Percentiles rank a stretch among this genome's conserved stretches.
Evolutionary conservation across 129 eudicot genomes (phyloP).

Genomic region (Flaveria trinervia): DNA sequence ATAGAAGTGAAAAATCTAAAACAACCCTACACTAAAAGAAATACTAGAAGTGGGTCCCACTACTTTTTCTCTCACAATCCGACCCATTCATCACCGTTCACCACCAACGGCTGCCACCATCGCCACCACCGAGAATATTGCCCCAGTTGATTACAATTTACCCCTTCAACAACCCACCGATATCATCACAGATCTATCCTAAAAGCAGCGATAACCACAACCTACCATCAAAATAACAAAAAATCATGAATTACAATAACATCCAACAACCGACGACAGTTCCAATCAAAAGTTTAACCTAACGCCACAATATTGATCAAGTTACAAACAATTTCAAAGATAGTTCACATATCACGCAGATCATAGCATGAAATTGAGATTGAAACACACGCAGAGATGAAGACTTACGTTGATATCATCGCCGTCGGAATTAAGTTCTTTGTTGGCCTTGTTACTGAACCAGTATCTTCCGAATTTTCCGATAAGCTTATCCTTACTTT

Average conservation of each 20-base stretch:
- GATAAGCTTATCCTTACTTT: slow-evolving; percentile 66
- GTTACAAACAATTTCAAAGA: neutral
- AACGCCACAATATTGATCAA: neutral
- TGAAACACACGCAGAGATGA: neutral
- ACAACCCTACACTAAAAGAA: too few relatives aligned
- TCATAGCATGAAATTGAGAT: slow-evolving; percentile 14
- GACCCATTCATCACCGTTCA: too few relatives aligned
- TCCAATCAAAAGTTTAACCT: slow-evolving; percentile 12
- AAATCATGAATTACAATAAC: slow-evolving; percentile 8
- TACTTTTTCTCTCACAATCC: too few relatives aligned
- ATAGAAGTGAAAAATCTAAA: too few relatives aligned
- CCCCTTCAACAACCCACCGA: neutral
- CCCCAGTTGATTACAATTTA: neutral
- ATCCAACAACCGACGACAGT: neutral
- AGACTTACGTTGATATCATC: slow-evolving; percentile 72
- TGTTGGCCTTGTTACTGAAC: slow-evolving; percentile 77
- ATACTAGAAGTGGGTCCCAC: too few relatives aligned
- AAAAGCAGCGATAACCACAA: neutral
- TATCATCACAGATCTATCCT: slow-evolving; percentile 30
- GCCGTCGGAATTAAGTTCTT: slow-evolving; percentile 78
- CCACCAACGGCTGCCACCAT: too few relatives aligned
- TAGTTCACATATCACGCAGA: slow-evolving; percentile 3
- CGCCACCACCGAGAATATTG: neutral
- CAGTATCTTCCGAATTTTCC: slow-evolving; percentile 88
- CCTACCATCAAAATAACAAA: neutral